phyloP scores from a whole-genome alignment of 1,284 basidiomycete genomes.

The Cystobasidium slooffiae region DNA sequence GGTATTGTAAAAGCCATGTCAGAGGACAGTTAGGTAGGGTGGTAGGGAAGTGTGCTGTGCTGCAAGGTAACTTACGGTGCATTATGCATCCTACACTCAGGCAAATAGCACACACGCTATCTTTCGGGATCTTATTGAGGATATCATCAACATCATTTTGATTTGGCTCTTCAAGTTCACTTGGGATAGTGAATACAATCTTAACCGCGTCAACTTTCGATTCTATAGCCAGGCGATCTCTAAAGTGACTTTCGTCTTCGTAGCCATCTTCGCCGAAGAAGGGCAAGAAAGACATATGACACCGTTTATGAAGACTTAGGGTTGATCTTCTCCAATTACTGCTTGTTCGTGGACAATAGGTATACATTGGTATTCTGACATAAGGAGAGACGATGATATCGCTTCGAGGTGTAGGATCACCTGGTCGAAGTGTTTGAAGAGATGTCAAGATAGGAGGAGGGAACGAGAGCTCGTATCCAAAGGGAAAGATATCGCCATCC shows the following conservation, averaged over 20 bases:
- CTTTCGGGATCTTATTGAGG: slow-evolving; percentile 7
- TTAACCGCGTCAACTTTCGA: background rate
- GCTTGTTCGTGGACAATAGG: slow-evolving; percentile 31
- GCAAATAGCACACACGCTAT: slow-evolving; percentile 35
- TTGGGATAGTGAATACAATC: slow-evolving; percentile 23
- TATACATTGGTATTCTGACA: slow-evolving; percentile 35
- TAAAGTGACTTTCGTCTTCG: slow-evolving; percentile 39
- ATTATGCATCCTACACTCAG: slow-evolving; percentile 34
- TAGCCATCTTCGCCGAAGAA: slow-evolving; percentile 38
- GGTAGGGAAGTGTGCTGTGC: no score
- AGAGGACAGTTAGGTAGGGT: background rate
- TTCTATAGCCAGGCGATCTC: slow-evolving; percentile 14
- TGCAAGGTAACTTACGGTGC: slow-evolving; percentile 27
- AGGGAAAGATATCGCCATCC: slow-evolving; percentile 36
- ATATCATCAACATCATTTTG: slow-evolving; percentile 16
- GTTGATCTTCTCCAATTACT: slow-evolving; percentile 27
- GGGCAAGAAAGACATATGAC: slow-evolving; percentile 22
- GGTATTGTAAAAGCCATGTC: background rate
- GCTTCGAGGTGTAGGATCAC: slow-evolving; percentile 17
- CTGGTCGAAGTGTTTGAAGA: slow-evolving; percentile 21
- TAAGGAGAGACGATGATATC: slow-evolving; percentile 38
- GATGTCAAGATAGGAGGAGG: slow-evolving; percentile 14
- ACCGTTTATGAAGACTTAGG: slow-evolving; percentile 7
- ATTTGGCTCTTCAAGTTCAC: slow-evolving; percentile 19
- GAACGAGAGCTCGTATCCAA: slow-evolving; percentile 22